Evolutionary conservation across 768 basidiomycete species (phyloP), one percentile per base, ranked within the genome.

Genomic region (Leucocoprinus birnbaumii): DNA sequence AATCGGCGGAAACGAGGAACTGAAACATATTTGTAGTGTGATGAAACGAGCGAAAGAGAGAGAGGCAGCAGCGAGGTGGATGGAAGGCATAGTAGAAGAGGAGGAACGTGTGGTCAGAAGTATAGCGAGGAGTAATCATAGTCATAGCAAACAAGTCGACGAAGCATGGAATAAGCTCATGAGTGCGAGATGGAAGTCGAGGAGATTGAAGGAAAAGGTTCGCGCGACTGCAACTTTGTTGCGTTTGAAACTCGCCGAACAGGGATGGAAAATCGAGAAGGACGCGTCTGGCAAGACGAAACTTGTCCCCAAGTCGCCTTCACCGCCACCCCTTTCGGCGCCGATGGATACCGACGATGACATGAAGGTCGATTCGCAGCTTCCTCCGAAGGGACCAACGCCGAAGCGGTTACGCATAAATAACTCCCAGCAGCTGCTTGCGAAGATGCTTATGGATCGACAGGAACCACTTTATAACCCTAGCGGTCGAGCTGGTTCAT

Each of bases 1-100:
- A 24, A 57, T 66, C 0, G 71, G 71, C 38, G 68, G 66, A 10
- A 73, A 79, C 55, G 77, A 80, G 31, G 78, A 81, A 37, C 61
- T 77, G 3, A 65, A 64, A 37, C 66, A 66, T 54, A 48, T 83
- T 8, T 73, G 65, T 49, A 74, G 74, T 53, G 64, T 81, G 55
- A 67, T 73, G 50, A 71, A 69, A 63, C 66, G 70, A 25, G 53
- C 56, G 26, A 62, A 59, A 37, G 61, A 53, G 21, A 59, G 59
- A 14, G 69, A 65, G 53, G 58, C 61, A 3, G 58, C 46, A 10
- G 65, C 66, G 35, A 60, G 58, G 22, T 37, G 51, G 55, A 38
- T 56, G 48, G 68, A 63, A 47, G 47, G 49, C 41, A 48, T 47
- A 44, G 58, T 72, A 57, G 60, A 68, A 22, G 69, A 71, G 18